phyloP scores from a whole-genome alignment of 495 filamentous ascomycete species.

The Lophiostoma macrostomum region DNA sequence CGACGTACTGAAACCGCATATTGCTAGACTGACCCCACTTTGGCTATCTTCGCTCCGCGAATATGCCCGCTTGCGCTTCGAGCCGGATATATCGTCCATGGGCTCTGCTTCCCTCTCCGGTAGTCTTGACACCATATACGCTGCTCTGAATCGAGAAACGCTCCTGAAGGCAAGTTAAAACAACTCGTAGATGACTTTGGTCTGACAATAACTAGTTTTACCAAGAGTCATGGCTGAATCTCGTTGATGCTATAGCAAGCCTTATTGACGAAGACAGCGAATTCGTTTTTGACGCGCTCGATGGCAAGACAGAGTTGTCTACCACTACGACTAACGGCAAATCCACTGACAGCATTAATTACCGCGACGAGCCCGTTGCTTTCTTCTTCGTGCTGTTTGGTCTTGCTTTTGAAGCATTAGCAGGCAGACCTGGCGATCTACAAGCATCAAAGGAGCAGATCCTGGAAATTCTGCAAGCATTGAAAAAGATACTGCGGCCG shows the following conservation, averaged over 20 bases:
- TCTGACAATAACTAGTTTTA: conserved; percentile 67
- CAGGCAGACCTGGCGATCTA: conserved; percentile 70
- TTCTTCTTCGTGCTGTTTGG: conserved; percentile 99
- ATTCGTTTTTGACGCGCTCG: conserved; percentile 93
- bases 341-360: conserved; percentile 75
- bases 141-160: conserved; percentile 90
- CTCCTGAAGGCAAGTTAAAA: conserved; percentile 62
- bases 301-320: conserved; percentile 66
- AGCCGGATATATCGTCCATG: conserved; percentile 91
- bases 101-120: conserved; percentile 70
- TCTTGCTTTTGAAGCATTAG: conserved; percentile 91
- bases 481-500: conserved; percentile 92
- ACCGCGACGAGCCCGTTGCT: conserved; percentile 93
- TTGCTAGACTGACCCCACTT: conserved; percentile 80
- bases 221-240: conserved; percentile 93
- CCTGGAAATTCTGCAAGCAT: conserved; percentile 80
- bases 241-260: conserved; percentile 96
- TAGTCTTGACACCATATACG: conserved; percentile 85
- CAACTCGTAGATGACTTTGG: not conserved
- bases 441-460: conserved; percentile 74
- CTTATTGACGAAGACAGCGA: conserved; percentile 96
- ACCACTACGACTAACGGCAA: conserved; percentile 36
- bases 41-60: conserved; percentile 93
- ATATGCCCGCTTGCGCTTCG: conserved; percentile 89
- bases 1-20: conserved; percentile 85